Conservation (phyloP, 192 early-diverging fungal genomes). For the Coemansia aciculifera region DNA sequence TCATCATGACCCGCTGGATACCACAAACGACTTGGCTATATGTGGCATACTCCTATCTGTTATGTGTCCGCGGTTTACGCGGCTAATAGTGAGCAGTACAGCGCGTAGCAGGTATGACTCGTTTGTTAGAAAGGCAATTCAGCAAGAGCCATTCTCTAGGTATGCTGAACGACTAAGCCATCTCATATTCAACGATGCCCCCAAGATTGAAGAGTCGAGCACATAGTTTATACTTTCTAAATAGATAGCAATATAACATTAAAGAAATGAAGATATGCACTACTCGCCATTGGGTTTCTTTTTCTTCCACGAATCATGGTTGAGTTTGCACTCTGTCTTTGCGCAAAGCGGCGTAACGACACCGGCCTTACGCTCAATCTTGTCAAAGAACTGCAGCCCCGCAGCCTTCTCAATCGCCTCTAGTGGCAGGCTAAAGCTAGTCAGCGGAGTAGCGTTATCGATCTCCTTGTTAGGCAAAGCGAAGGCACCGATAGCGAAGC, state of each 20-base stretch:
- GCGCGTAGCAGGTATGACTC: constrained; percentile 3
- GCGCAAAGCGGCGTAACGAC: constrained; percentile 45
- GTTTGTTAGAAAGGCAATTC: constrained; percentile 1
- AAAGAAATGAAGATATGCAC: too few relatives aligned
- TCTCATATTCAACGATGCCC: not conserved
- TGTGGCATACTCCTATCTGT: constrained; percentile 7
- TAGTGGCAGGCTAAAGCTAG: constrained; percentile 69
- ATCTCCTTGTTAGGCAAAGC: constrained; percentile 83
- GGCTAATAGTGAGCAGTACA: not conserved
- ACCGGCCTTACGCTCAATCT: constrained; percentile 46
- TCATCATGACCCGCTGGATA: not conserved
- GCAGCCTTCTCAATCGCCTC: constrained; percentile 72
- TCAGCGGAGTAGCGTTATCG: constrained; percentile 62
- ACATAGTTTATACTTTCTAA: not conserved
- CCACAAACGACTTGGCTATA: constrained; percentile 4
- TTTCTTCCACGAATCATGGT: constrained; percentile 45
- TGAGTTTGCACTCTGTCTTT: constrained; percentile 36
- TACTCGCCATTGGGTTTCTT: constrained; percentile 17
- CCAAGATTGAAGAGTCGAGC: not conserved
- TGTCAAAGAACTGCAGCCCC: constrained; percentile 71
- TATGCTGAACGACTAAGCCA: not conserved
- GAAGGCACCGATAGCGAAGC: constrained; percentile 67
- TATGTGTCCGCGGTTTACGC: constrained; percentile 5
- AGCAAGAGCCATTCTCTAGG: constrained; percentile 2
- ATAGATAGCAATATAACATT: not conserved